These are phyloP conservation scores for Lentinula raphanica DNA, from an alignment of 768 basidiomycete genomes.

Conservation along the genomic window DNA sequence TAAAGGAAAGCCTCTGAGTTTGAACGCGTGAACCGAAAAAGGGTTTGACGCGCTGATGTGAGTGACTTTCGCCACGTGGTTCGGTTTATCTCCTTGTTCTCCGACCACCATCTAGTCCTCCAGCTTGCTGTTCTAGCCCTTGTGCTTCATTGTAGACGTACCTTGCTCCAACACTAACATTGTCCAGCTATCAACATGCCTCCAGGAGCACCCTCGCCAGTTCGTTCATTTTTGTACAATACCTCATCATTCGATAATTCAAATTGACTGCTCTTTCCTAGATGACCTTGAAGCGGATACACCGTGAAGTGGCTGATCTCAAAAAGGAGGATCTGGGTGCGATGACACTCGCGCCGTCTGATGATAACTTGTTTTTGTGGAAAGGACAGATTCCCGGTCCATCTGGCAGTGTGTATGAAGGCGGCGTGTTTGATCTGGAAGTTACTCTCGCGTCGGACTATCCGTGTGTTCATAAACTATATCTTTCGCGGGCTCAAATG, in stretches of 20 bases:
- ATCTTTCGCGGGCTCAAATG: too few relatives aligned
- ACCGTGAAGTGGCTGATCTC: conserved; percentile 74
- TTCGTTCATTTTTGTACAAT: not conserved
- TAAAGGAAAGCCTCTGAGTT: not conserved
- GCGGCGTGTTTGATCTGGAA: conserved; percentile 67
- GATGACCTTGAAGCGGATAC: conserved; percentile 76
- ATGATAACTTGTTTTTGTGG: conserved; percentile 68
- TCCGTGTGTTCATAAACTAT: too few relatives aligned
- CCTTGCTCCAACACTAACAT: too few relatives aligned
- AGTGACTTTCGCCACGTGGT: not conserved
- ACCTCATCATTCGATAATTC: not conserved
- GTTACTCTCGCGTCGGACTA: conserved; percentile 69
- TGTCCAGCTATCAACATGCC: too few relatives aligned
- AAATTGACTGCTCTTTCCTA: not conserved
- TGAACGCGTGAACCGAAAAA: not conserved
- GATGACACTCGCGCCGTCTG: conserved; percentile 63
- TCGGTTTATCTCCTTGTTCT: not conserved
- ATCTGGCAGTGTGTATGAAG: conserved; percentile 77
- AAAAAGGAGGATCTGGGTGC: conserved; percentile 78
- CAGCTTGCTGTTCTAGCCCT: too few relatives aligned
- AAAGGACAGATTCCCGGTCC: conserved; percentile 77
- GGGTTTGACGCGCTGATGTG: not conserved
- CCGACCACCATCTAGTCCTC: too few relatives aligned
- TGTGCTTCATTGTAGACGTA: too few relatives aligned
- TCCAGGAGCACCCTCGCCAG: not conserved